Conservation (phyloP, 768 basidiomycete genomes). For the Floccularia luteovirens region DNA sequence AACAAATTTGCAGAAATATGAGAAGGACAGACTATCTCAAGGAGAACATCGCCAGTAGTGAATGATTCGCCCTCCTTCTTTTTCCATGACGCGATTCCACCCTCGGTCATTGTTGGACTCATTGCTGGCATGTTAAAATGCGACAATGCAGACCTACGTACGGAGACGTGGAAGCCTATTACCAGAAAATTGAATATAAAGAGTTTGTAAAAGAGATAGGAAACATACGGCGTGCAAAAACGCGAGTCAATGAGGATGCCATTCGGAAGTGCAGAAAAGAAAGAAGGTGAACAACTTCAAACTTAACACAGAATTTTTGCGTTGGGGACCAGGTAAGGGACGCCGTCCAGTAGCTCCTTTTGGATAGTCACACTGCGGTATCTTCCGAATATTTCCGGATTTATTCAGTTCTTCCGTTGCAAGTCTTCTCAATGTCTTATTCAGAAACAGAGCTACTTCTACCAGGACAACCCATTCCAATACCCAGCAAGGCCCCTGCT, state of each 20-base stretch:
- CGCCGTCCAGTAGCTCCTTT: constrained; percentile 8
- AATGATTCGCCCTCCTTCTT: constrained; percentile 93
- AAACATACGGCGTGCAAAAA: constrained; percentile 57
- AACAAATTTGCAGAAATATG: constrained; percentile 1
- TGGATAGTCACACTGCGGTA: constrained; percentile 6
- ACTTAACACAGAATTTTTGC: constrained; percentile 1
- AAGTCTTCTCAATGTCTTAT: neutral
- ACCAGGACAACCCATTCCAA: constrained; percentile 71
- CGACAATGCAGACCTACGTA: constrained; percentile 68
- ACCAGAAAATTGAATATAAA: constrained; percentile 1
- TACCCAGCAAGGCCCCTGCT: constrained; percentile 41
- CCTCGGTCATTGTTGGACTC: constrained; percentile 99
- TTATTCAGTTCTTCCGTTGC: too few relatives aligned
- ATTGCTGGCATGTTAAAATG: constrained; percentile 97
- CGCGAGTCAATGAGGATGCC: constrained; percentile 58
- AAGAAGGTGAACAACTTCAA: constrained; percentile 8
- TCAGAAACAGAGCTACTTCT: constrained; percentile 30
- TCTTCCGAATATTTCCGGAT: too few relatives aligned
- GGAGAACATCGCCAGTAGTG: constrained; percentile 83
- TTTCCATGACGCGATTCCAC: constrained; percentile 97
- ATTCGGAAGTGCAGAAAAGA: constrained; percentile 28
- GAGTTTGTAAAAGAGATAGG: neutral
- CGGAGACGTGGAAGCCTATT: constrained; percentile 78
- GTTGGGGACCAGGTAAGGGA: constrained; percentile 10
- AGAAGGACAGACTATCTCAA: constrained; percentile 74